Evolutionary conservation across 345 rosid species (phyloP).

Genomic region (Crucihimalaya himalaica): DNA sequence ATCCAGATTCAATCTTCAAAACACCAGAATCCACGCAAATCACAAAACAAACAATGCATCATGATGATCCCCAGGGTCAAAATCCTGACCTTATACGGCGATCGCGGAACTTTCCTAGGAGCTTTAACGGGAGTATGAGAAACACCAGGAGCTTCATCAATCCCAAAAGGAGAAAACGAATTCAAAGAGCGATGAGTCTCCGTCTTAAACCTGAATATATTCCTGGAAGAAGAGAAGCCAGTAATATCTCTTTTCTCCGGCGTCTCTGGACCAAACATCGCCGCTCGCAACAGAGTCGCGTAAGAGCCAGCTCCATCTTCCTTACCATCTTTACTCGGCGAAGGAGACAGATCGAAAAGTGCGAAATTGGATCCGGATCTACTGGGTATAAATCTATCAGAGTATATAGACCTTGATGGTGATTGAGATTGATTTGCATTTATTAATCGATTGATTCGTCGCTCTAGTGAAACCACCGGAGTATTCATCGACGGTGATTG

Average conservation of each 20-base stretch:
- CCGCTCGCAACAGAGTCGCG: slow-evolving; percentile 64
- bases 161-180: slow-evolving; percentile 66
- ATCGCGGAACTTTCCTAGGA: slow-evolving; percentile 84
- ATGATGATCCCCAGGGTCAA: slow-evolving; percentile 7
- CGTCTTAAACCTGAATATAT: slow-evolving; percentile 83
- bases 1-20: slow-evolving; percentile 21
- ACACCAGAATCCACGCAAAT: not conserved
- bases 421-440: slow-evolving; percentile 64
- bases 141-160: slow-evolving; percentile 67
- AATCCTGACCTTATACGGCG: slow-evolving; percentile 79
- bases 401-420: slow-evolving; percentile 78
- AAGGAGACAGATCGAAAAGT: slow-evolving; percentile 68
- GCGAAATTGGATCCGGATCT: slow-evolving; percentile 91
- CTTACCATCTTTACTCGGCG: slow-evolving; percentile 51
- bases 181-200: slow-evolving; percentile 73
- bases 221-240: slow-evolving; percentile 46
- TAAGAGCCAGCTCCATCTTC: slow-evolving; percentile 78
- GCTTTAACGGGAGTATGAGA: slow-evolving; percentile 67
- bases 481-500: slow-evolving; percentile 53
- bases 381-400: slow-evolving; percentile 91
- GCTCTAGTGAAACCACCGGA: slow-evolving; percentile 44
- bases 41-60: not conserved
- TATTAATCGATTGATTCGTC: slow-evolving; percentile 66
- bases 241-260: slow-evolving; percentile 66
- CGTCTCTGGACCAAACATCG: slow-evolving; percentile 81